These are phyloP conservation scores for Lomentospora prolificans DNA, from an alignment of 2,329 filamentous ascomycete species.

Conservation along the genomic window DNA sequence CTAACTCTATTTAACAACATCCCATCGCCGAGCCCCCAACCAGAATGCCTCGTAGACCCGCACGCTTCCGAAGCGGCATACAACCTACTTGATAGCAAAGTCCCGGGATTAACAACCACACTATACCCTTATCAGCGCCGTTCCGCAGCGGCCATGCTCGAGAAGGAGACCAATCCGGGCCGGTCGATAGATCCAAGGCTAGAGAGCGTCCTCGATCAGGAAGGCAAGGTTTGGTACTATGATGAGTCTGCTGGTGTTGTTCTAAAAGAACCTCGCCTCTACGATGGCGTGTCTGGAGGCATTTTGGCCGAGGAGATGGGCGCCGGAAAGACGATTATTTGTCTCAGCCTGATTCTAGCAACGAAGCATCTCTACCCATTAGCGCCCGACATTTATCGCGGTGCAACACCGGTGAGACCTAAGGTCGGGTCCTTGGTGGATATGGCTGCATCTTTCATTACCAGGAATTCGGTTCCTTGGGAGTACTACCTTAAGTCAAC, in stretches of 20 bases:
- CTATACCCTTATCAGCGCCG: conserved; percentile 73
- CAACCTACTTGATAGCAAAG: conserved; percentile 39
- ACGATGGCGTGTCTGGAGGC: conserved; percentile 66
- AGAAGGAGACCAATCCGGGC: conserved; percentile 60
- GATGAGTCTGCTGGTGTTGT: conserved; percentile 55
- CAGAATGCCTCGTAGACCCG: conserved; percentile 34
- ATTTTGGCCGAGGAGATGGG: conserved; percentile 77
- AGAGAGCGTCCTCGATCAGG: conserved; percentile 47
- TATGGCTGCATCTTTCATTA: conserved; percentile 65
- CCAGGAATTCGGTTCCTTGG: conserved; percentile 61
- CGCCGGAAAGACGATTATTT: conserved; percentile 80
- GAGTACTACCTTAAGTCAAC: conserved; percentile 49
- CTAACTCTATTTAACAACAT: conserved; percentile 66
- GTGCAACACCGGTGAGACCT: conserved; percentile 26
- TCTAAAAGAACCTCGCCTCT: conserved; percentile 56
- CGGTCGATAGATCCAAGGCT: conserved; percentile 66
- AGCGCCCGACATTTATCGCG: conserved; percentile 52
- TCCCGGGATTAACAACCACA: conserved; percentile 50
- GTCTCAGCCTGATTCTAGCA: conserved; percentile 64
- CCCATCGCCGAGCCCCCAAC: conserved; percentile 54
- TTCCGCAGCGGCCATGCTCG: conserved; percentile 74
- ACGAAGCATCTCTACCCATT: conserved; percentile 60
- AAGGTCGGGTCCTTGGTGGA: conserved; percentile 56
- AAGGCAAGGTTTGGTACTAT: conserved; percentile 57
- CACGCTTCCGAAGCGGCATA: conserved; percentile 44